Percentiles rank a stretch among this genome's conserved stretches.
phyloP scores from a whole-genome alignment of 805 yeast species.

The Phaffomyces opuntiae region DNA sequence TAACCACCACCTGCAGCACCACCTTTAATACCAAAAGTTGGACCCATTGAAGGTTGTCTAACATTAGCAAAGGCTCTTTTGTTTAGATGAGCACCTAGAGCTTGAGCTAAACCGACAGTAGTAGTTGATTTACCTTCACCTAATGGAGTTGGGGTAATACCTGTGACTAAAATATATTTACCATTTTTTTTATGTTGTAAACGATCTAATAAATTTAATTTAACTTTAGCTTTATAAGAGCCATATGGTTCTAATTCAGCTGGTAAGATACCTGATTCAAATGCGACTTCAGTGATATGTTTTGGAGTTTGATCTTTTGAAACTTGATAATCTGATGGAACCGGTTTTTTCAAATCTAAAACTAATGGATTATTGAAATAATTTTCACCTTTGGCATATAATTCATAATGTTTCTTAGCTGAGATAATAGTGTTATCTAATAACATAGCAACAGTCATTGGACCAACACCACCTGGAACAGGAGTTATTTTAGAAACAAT shows the following conservation, averaged over 20 bases:
- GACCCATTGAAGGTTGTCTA: conserved; percentile 86
- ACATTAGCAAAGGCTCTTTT: conserved; percentile 72
- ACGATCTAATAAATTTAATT: conserved; percentile 55
- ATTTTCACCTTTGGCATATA: conserved; percentile 16
- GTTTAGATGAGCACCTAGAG: conserved; percentile 67
- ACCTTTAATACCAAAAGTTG: conserved; percentile 83
- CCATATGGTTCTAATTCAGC: conserved; percentile 72
- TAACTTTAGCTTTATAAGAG: conserved; percentile 69
- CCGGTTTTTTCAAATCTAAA: conserved; percentile 52
- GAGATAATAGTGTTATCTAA: conserved; percentile 65
- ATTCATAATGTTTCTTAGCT: conserved; percentile 43
- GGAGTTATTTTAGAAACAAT: conserved; percentile 70
- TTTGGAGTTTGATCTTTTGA: conserved; percentile 73
- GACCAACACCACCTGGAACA: conserved; percentile 90
- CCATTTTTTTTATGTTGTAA: conserved; percentile 55
- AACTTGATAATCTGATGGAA: conserved; percentile 75
- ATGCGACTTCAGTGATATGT: conserved; percentile 58
- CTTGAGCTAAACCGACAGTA: conserved; percentile 77
- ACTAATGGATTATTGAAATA: conserved; percentile 41
- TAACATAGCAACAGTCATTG: conserved; percentile 84
- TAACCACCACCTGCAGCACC: conserved; percentile 92
- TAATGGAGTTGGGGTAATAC: conserved; percentile 80
- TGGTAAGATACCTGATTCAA: conserved; percentile 60
- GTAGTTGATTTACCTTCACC: conserved; percentile 87
- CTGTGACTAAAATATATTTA: conserved; percentile 69